Evolutionary conservation across 331 rosid genomes (phyloP).

Genomic region (Acacia concinna): DNA sequence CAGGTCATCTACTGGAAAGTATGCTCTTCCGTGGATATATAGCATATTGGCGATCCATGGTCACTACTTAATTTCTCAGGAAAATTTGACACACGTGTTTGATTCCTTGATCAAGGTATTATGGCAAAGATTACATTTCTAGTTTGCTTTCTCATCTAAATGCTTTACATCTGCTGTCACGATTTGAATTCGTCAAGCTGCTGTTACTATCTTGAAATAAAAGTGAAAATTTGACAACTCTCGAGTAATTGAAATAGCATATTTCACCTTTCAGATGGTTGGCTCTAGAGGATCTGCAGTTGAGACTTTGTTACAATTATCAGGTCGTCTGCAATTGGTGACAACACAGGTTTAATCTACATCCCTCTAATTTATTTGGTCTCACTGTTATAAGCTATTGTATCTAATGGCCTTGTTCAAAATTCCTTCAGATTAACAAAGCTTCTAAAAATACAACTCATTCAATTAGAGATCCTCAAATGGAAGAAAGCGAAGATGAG

Average conservation of each 20-base stretch:
- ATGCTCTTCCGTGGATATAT: slow-evolving; percentile 82
- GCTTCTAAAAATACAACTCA: slow-evolving; percentile 49
- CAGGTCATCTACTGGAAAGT: slow-evolving; percentile 69
- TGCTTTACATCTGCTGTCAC: slow-evolving; percentile 18
- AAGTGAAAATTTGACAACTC: background rate
- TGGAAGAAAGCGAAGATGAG: slow-evolving; percentile 54
- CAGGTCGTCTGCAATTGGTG: slow-evolving; percentile 84
- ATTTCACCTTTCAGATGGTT: slow-evolving; percentile 50
- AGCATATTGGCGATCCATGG: slow-evolving; percentile 64
- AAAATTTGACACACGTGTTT: slow-evolving; percentile 44
- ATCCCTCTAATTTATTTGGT: slow-evolving; percentile 10
- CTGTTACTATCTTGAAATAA: slow-evolving; percentile 2
- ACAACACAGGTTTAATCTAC: slow-evolving; percentile 67
- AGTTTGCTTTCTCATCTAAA: slow-evolving; percentile 24
- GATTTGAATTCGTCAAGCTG: slow-evolving; percentile 5
- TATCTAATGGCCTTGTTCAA: slow-evolving; percentile 7
- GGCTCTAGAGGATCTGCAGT: slow-evolving; percentile 63
- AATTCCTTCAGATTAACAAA: slow-evolving; percentile 67
- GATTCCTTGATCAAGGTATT: slow-evolving; percentile 72
- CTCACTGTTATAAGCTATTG: slow-evolving; percentile 18
- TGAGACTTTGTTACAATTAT: slow-evolving; percentile 70
- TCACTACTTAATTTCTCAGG: slow-evolving; percentile 52
- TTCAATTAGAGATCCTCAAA: slow-evolving; percentile 31
- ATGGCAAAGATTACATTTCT: background rate
- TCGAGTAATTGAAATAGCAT: slow-evolving; percentile 1